These are phyloP conservation scores for Candida nemodendra DNA, from an alignment of 805 yeast species.

Conservation along the genomic window DNA sequence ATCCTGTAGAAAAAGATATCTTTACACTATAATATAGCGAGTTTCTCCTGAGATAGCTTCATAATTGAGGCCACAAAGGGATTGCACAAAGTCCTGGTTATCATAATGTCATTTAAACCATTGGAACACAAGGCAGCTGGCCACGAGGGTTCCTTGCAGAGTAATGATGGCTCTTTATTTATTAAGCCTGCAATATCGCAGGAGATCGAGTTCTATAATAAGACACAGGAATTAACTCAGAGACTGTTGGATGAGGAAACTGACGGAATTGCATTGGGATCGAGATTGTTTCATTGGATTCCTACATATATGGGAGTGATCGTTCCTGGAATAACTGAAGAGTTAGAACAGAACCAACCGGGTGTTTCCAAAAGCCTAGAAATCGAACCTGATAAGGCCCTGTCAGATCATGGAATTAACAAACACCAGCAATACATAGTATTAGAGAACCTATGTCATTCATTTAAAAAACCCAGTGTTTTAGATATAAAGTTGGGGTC, in stretches of 20 bases:
- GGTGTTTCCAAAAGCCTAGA: constrained; percentile 9
- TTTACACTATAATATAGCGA: too few relatives aligned
- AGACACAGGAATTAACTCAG: constrained; percentile 21
- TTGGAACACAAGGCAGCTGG: constrained; percentile 83
- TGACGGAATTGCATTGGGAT: constrained; percentile 32
- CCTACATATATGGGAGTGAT: constrained; percentile 66
- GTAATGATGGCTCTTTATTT: constrained; percentile 63
- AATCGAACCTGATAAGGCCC: constrained; percentile 4
- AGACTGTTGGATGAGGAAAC: not conserved
- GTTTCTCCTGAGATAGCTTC: too few relatives aligned
- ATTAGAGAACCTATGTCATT: constrained; percentile 64
- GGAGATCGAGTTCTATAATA: constrained; percentile 75
- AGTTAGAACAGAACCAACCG: constrained; percentile 20
- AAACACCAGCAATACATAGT: constrained; percentile 49
- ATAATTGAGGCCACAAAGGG: too few relatives aligned
- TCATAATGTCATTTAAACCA: constrained; percentile 33
- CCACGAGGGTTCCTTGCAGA: constrained; percentile 74
- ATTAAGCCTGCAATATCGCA: constrained; percentile 63
- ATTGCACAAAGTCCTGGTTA: too few relatives aligned
- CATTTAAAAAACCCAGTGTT: constrained; percentile 64
- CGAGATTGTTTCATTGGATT: constrained; percentile 50
- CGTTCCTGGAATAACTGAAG: constrained; percentile 40
- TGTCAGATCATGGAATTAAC: constrained; percentile 4
- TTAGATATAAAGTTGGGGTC: constrained; percentile 84
- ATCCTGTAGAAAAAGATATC: too few relatives aligned